phyloP scores from a whole-genome alignment of 371 early-diverging fungal genomes.

The Basidiobolus meristosporus region DNA sequence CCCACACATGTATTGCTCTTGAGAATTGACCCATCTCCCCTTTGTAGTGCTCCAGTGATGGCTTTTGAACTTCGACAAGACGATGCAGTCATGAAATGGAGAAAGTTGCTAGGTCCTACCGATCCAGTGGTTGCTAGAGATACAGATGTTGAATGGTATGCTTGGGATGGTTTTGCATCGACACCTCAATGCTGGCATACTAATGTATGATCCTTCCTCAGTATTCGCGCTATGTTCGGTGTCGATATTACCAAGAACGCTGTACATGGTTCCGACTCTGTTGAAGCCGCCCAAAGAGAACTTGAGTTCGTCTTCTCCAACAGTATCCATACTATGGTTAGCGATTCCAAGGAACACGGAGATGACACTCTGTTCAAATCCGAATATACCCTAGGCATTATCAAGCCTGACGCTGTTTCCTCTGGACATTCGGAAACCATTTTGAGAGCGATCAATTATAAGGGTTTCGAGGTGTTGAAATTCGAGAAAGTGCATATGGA shows the following conservation, averaged over 20 bases:
- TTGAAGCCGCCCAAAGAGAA: conserved; percentile 40
- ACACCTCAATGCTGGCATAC: too few species aligned
- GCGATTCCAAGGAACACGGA: too few species aligned
- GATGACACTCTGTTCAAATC: too few species aligned
- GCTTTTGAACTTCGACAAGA: conserved; percentile 2
- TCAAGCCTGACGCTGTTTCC: conserved; percentile 36
- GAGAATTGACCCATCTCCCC: too few species aligned
- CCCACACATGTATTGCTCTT: too few species aligned
- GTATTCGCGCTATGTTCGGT: conserved; percentile 40
- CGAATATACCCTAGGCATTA: conserved; percentile 32
- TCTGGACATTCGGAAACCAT: conserved; percentile 33
- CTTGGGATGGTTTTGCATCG: too few species aligned
- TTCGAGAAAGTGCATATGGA: conserved; percentile 29
- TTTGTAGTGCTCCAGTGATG: too few species aligned
- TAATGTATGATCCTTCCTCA: too few species aligned
- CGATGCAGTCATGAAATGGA: conserved; percentile 19
- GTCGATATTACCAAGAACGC: conserved; percentile 41
- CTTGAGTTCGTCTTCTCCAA: conserved; percentile 40
- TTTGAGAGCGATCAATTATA: conserved; percentile 20
- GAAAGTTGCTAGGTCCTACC: conserved; percentile 55
- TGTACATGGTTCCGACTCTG: conserved; percentile 47
- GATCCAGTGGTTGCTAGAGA: conserved; percentile 40
- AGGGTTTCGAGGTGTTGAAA: conserved; percentile 33
- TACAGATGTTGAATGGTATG: conserved; percentile 16
- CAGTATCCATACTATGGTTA: too few species aligned